Base-by-base conservation (phyloP, 1,284 basidiomycete species). In the Ganoderma meredithae region DNA sequence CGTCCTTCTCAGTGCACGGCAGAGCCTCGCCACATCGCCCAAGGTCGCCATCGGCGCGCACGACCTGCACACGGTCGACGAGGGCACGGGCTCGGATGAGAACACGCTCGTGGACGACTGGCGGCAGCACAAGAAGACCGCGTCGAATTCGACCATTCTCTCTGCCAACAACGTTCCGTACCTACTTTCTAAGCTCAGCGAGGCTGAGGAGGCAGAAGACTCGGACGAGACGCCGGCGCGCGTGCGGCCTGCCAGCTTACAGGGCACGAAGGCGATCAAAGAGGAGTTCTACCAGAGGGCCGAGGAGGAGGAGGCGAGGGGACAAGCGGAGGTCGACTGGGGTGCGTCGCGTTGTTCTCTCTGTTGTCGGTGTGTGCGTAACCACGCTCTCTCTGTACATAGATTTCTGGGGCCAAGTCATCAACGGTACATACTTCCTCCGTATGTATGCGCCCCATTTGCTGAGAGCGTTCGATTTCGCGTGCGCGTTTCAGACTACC, bases 341-440 rank as follows among this genome's bases (percentile, higher is more conserved):
- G 88, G 93, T 93, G 73, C 72, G 91, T 84, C 60, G 22, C 64
- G 55, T 41, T 55, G 56, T 59, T 27, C n/a, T 65, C 44, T 63
- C 49, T 56, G 25, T 10, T 15, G 15, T 43, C 33, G 25, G 40
- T 44, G 63, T 31, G 41, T 12, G 47, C 63, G 73, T 78, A 43
- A 36, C 36, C 36, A 6, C 84, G 71, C 10, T 41, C 6, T 17
- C 65, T 68, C 66, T 70, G 66, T 44, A 36, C 25, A 22, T 70
- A 98, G 92, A 93, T 73, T 99, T 99, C 82, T 99, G 98, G 97
- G 97, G 98, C 1, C 87, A 87, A 19, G 96, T 99, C 8, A 95
- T 99, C 78, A 94, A 92, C 72, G 93, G 93, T 92, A 67, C 67
- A 79, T 74, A 22, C 53, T 67, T 59, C 22, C 63, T 64, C 52